Percentiles rank a stretch among this genome's conserved stretches.
Conservation (phyloP, 2,329 filamentous ascomycete genomes). For the Cercospora nicotianae region DNA sequence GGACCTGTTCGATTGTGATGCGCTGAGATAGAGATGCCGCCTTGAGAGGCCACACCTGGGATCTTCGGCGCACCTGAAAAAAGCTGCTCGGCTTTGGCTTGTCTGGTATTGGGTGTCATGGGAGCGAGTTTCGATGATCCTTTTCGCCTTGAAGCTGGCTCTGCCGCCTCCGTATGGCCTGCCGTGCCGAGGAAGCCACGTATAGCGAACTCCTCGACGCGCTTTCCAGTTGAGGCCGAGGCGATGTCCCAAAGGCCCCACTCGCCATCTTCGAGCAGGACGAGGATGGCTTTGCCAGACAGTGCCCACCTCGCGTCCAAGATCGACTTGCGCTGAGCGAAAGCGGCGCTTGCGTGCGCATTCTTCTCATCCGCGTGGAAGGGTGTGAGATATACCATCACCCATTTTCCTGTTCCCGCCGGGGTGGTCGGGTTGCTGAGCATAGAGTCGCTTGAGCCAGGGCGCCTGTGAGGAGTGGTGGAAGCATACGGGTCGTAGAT, state of each 20-base stretch:
- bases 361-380: conserved; percentile 26
- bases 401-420: conserved; percentile 31
- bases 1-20: conserved; percentile 36
- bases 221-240: conserved; percentile 22
- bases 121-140: conserved; percentile 45
- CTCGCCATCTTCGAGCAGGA: conserved; percentile 51
- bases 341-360: conserved; percentile 28
- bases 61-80: conserved; percentile 45
- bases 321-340: conserved; percentile 49
- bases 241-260: conserved; percentile 55
- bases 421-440: conserved; percentile 7
- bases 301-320: conserved; percentile 51
- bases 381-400: conserved; percentile 33
- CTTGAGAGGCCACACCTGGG: conserved; percentile 37
- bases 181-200: conserved; percentile 35
- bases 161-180: conserved; percentile 24
- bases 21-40: conserved; percentile 46
- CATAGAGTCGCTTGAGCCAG: conserved; percentile 31
- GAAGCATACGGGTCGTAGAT: conserved; percentile 56
- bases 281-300: conserved; percentile 49
- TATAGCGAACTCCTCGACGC: conserved; percentile 33
- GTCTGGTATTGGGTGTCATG: conserved; percentile 54
- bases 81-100: conserved; percentile 46
- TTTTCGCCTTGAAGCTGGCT: conserved; percentile 36
- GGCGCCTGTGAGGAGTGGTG: conserved; percentile 20